A percentile compares a stretch with the other conserved stretches of the same genome.
phyloP scores from a whole-genome alignment of 2,329 filamentous ascomycete genomes.

The Diaporthe batatas region DNA sequence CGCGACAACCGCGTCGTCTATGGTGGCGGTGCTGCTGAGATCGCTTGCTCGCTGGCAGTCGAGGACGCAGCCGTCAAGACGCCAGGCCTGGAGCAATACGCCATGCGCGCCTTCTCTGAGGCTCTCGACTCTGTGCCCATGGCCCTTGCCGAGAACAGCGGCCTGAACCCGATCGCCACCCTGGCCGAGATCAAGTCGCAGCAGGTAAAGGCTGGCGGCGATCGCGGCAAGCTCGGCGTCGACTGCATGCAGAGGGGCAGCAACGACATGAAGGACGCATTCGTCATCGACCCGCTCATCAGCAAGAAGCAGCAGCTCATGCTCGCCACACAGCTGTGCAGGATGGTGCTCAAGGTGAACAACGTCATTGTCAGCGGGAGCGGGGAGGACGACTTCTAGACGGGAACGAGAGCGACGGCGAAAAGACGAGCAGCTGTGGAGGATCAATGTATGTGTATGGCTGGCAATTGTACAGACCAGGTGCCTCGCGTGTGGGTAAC shows the following conservation, averaged over 20 bases:
- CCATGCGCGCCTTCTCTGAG: conserved; percentile 97
- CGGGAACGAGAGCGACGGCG: background rate
- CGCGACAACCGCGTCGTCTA: conserved; percentile 98
- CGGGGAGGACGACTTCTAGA: conserved; percentile 88
- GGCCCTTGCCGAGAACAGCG: conserved; percentile 97
- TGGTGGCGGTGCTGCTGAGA: conserved; percentile 95
- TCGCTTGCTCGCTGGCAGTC: conserved; percentile 95
- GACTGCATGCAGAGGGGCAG: conserved; percentile 97
- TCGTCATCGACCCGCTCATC: conserved; percentile 98
- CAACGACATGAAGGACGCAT: conserved; percentile 98
- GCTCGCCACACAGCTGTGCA: conserved; percentile 95
- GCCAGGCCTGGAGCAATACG: conserved; percentile 97
- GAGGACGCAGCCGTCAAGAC: conserved; percentile 96
- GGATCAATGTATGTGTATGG: background rate
- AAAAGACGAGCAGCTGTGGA: background rate
- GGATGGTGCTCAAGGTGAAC: conserved; percentile 98
- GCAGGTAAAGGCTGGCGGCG: conserved; percentile 80
- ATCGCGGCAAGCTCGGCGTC: conserved; percentile 81
- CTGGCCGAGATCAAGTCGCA: conserved; percentile 95
- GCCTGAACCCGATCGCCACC: conserved; percentile 94
- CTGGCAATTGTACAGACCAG: conserved; percentile 36
- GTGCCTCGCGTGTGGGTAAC: background rate
- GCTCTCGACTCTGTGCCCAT: conserved; percentile 94
- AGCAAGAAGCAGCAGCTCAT: conserved; percentile 98
- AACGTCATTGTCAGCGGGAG: conserved; percentile 93